Evolutionary conservation across 2,329 filamentous ascomycete genomes (phyloP).

Genomic region (Arthrobotrys iridis): DNA sequence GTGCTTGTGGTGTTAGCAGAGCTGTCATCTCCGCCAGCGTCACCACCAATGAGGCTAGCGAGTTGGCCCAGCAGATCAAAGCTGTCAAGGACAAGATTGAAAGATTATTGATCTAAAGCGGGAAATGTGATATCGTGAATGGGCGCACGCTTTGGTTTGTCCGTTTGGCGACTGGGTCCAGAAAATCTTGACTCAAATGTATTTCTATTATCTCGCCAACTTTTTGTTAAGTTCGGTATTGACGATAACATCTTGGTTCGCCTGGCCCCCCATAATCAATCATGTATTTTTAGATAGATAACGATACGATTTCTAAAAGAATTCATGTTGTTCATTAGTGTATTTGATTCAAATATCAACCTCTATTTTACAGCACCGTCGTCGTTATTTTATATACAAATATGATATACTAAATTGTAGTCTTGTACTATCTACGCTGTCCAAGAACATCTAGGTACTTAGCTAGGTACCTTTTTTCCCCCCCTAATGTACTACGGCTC

Average conservation of each 20-base stretch:
- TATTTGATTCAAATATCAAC: too few species aligned
- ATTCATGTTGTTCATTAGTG: too few species aligned
- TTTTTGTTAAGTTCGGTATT: constrained; percentile 2
- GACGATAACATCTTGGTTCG: background rate
- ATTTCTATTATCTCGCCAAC: constrained; percentile 6
- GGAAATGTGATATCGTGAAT: constrained; percentile 14
- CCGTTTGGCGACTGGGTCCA: background rate
- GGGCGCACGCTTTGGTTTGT: constrained; percentile 13
- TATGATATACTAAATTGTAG: constrained; percentile 9
- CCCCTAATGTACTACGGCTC: background rate
- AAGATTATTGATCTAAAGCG: constrained; percentile 85
- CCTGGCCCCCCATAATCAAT: background rate
- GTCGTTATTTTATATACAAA: constrained; percentile 12
- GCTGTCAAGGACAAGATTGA: constrained; percentile 94
- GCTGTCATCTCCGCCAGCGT: constrained; percentile 88
- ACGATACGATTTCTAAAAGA: background rate
- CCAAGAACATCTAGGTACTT: too few species aligned
- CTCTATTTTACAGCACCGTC: too few species aligned
- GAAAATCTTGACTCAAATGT: background rate
- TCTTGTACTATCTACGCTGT: too few species aligned
- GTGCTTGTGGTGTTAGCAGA: constrained; percentile 87
- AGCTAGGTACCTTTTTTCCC: too few species aligned
- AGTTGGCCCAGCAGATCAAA: constrained; percentile 87
- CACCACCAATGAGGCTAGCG: constrained; percentile 89
- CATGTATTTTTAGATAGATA: constrained; percentile 41